Conservation (phyloP, 257 asterid species). For the Fraxinus excelsior region DNA sequence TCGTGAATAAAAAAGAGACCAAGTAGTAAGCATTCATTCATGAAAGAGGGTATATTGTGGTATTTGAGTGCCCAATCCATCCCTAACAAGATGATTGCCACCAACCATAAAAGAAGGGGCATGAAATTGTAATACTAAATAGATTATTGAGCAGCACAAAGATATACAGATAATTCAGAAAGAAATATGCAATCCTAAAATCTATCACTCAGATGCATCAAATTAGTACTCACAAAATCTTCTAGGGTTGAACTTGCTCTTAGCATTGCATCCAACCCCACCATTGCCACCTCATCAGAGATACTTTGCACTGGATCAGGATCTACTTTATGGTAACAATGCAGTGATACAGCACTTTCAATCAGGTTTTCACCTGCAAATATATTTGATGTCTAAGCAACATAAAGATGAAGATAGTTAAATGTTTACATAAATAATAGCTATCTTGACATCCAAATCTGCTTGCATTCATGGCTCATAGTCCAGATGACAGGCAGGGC, state of each 20-base stretch:
- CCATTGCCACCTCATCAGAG: conserved; percentile 44
- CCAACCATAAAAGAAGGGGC: background rate
- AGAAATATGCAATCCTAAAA: background rate
- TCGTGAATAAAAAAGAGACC: conserved; percentile 2
- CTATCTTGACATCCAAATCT: conserved; percentile 4
- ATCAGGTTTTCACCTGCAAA: conserved; percentile 49
- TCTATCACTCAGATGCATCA: conserved; percentile 15
- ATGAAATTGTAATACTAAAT: background rate
- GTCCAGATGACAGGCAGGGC: background rate
- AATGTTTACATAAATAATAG: background rate
- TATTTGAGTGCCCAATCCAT: background rate
- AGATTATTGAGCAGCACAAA: conserved; percentile 9
- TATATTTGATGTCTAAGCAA: conserved; percentile 23
- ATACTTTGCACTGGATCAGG: conserved; percentile 24
- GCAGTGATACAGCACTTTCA: conserved; percentile 29
- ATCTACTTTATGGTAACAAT: conserved; percentile 35
- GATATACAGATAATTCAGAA: background rate
- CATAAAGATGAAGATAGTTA: background rate
- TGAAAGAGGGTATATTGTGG: conserved; percentile 4
- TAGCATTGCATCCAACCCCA: conserved; percentile 76
- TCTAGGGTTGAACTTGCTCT: conserved; percentile 91
- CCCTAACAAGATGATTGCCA: background rate
- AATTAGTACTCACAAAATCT: conserved; percentile 77
- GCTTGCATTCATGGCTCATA: background rate
- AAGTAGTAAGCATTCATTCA: conserved; percentile 2